Evolutionary conservation across 345 rosid species (phyloP).

Genomic region (Aurinia saxatilis): DNA sequence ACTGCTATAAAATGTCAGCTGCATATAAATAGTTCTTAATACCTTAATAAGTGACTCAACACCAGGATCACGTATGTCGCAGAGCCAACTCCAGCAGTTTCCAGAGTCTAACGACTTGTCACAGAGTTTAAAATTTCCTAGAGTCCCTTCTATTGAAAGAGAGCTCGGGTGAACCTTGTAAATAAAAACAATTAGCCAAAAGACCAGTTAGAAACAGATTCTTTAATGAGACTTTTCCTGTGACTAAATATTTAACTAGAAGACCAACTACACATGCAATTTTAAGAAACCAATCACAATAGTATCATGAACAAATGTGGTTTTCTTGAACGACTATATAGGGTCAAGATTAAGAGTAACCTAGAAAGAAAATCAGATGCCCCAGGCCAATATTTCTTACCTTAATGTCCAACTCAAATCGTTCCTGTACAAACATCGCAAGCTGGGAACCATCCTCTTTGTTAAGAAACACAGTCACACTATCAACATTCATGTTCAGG

Average conservation of each 20-base stretch:
- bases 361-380: background rate
- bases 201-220: background rate
- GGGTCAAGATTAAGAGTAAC: background rate
- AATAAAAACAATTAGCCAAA: constrained; percentile 25
- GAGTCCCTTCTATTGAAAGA: constrained; percentile 78
- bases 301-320: constrained; percentile 5
- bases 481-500: constrained; percentile 81
- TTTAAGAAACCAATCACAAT: background rate
- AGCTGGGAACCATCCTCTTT: constrained; percentile 97
- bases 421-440: constrained; percentile 94
- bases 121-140: constrained; percentile 91
- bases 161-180: constrained; percentile 87
- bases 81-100: constrained; percentile 88
- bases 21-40: background rate
- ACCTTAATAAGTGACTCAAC: constrained; percentile 94
- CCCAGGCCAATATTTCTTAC: constrained; percentile 31
- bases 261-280: constrained; percentile 2
- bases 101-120: constrained; percentile 81
- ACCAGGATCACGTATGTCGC: constrained; percentile 97
- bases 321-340: background rate
- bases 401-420: constrained; percentile 84
- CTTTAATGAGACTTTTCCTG: constrained; percentile 1
- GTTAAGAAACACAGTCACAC: constrained; percentile 83
- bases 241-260: constrained; percentile 1
- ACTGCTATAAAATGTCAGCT: background rate